Percentiles rank a stretch among this genome's conserved stretches.
Evolutionary conservation across 2,329 filamentous ascomycete species (phyloP).

Genomic region (Colletotrichum scovillei): DNA sequence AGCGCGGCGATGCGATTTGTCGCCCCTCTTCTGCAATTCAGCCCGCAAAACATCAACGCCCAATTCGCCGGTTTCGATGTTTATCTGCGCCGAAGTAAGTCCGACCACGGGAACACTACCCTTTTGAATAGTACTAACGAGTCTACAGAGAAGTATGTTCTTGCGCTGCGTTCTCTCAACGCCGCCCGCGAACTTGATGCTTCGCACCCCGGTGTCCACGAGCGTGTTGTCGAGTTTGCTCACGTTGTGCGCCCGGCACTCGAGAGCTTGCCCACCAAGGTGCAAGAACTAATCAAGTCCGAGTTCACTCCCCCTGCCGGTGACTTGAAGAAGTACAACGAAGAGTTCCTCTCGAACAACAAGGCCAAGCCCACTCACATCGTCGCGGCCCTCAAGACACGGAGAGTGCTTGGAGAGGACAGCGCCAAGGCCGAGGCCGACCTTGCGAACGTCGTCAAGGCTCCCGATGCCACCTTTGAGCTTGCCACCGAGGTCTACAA

Average conservation of each 20-base stretch:
- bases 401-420: conserved; percentile 68
- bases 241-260: conserved; percentile 67
- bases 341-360: conserved; percentile 72
- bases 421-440: conserved; percentile 69
- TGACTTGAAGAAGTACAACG: conserved; percentile 70
- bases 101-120: neutral
- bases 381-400: conserved; percentile 71
- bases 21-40: conserved; percentile 82
- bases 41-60: conserved; percentile 81
- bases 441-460: conserved; percentile 67
- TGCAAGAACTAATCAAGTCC: conserved; percentile 75
- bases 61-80: conserved; percentile 93
- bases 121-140: conserved; percentile 41
- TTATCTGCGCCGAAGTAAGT: conserved; percentile 83
- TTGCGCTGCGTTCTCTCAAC: conserved; percentile 87
- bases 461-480: conserved; percentile 61
- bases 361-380: conserved; percentile 71
- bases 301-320: conserved; percentile 62
- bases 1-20: conserved; percentile 91
- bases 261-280: conserved; percentile 72
- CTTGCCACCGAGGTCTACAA: conserved; percentile 63
- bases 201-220: conserved; percentile 77
- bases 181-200: conserved; percentile 77
- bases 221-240: conserved; percentile 78
- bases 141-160: conserved; percentile 80